A percentile compares a stretch with the other conserved stretches of the same genome.
phyloP scores from a whole-genome alignment of 768 basidiomycete species.

The Cubamyces lactineus region DNA sequence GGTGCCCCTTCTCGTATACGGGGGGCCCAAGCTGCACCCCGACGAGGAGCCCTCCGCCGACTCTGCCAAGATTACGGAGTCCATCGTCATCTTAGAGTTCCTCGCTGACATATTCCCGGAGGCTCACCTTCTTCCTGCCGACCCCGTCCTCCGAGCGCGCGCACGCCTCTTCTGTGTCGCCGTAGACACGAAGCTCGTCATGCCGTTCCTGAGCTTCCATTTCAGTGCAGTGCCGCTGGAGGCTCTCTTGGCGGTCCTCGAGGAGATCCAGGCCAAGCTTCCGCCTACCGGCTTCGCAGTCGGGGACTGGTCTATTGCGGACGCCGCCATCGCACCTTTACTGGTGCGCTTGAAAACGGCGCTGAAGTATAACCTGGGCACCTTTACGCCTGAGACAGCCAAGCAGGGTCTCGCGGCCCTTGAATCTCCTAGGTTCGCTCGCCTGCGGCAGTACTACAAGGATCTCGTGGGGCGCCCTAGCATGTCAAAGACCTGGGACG shows the following conservation, averaged over 20 bases:
- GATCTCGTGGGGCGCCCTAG: slow-evolving; percentile 28
- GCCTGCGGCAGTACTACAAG: slow-evolving; percentile 50
- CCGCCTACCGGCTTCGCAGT: slow-evolving; percentile 48
- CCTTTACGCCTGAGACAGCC: slow-evolving; percentile 50
- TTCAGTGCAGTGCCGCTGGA: slow-evolving; percentile 42
- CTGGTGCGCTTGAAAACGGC: slow-evolving; percentile 50
- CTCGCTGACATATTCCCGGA: slow-evolving; percentile 59
- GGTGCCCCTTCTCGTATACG: slow-evolving; percentile 64
- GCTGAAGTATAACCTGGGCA: slow-evolving; percentile 55
- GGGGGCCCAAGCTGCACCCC: slow-evolving; percentile 57
- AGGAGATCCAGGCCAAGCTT: slow-evolving; percentile 53
- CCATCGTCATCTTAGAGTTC: slow-evolving; percentile 66
- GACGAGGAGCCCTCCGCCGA: slow-evolving; percentile 58
- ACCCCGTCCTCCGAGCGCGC: slow-evolving; percentile 58
- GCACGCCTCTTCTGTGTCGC: slow-evolving; percentile 64
- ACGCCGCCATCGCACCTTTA: slow-evolving; percentile 62
- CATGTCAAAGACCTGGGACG: slow-evolving; percentile 3
- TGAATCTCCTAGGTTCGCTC: slow-evolving; percentile 48
- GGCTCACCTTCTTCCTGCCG: slow-evolving; percentile 51
- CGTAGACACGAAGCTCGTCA: slow-evolving; percentile 48
- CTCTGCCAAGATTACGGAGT: slow-evolving; percentile 63
- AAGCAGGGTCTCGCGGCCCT: slow-evolving; percentile 46
- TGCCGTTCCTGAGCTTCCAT: slow-evolving; percentile 42
- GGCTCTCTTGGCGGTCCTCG: slow-evolving; percentile 45
- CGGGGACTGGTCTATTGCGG: slow-evolving; percentile 58